Percentiles rank a stretch among this genome's conserved stretches.
Conservation (phyloP, 2,329 filamentous ascomycete species). For the Epichloe sp. region DNA sequence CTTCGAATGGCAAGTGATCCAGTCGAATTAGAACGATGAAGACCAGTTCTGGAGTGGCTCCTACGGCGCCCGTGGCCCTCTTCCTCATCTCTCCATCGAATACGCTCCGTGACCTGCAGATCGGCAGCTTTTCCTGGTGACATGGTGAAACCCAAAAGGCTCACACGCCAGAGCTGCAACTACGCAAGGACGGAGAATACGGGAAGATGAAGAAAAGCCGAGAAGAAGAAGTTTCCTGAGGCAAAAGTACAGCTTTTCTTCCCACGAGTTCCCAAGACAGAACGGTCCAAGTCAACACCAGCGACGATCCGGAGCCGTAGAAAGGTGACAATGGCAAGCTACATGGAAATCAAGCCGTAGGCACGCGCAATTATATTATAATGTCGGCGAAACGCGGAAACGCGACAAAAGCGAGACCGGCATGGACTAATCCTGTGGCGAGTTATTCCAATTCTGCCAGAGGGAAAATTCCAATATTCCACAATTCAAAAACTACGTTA, state of each 20-base stretch:
- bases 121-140: constrained; percentile 7
- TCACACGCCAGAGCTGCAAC: neutral
- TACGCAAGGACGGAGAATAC: neutral
- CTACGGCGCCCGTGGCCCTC: constrained; percentile 11
- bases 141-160: constrained; percentile 1
- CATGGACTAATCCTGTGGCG: neutral
- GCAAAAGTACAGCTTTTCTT: neutral
- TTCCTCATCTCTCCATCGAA: constrained; percentile 27
- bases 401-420: neutral
- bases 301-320: neutral
- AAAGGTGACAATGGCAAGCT: neutral
- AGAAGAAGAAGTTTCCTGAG: neutral
- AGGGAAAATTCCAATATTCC: neutral
- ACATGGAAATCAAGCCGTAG: neutral
- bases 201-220: neutral
- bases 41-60: constrained; percentile 7
- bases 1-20: constrained; percentile 30
- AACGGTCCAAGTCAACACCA: neutral
- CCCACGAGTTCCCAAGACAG: neutral
- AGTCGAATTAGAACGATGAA: constrained; percentile 15
- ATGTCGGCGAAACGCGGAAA: neutral
- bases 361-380: constrained; percentile 1
- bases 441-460: neutral
- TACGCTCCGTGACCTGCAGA: constrained; percentile 12
- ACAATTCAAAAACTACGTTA: too few species aligned